Evolutionary conservation across 495 filamentous ascomycete species (phyloP), one percentile per base, ranked within the genome.

Genomic region (Melanomma pulvis-pyrius): DNA sequence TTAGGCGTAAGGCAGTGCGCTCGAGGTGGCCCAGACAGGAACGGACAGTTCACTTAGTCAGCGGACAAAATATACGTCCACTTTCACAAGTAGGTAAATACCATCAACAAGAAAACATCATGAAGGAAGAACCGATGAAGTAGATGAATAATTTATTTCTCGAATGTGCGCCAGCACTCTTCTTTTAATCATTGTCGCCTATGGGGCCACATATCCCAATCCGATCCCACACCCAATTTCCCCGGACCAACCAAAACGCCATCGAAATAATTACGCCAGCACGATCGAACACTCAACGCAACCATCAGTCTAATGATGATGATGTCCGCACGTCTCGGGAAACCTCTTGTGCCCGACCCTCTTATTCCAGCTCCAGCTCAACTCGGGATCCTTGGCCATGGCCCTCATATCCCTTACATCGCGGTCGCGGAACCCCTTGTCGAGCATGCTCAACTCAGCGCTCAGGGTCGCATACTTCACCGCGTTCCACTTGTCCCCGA

Each of bases 341-440:
- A 32, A 22, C 55, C 63, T 47, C 63, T 41, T 47, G 6, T 48
- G 11, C 36, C 64, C 58, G 15, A 68, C 59, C 53, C 65, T 63
- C 59, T 63, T 68, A 52, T 58, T 63, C 65, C 65, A 68, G 32
- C 65, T 68, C 65, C 65, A 68, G n/a, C 21, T 49, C 65, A 57
- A 46, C 60, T 68, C 65, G 36, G 54, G 59, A 39, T 63, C 41
- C 19, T 52, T 47, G 4, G 65, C 65, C 59, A 68, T 52, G 25
- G 22, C 25, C 65, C 24, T 26, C 65, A 68, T 68, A 41, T 39
- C 51, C 24, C 12, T 1, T n/a, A 68, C 65, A 63, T 63, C 65
- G 12, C n/a, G 11, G 41, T 68, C 65, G 26, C 46, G 28, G 7
- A 36, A 68, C 41, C 65, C 65, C 59, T 63, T 68, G 51, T 68